phyloP scores from a whole-genome alignment of 805 yeast genomes.

The Pichia exigua region DNA sequence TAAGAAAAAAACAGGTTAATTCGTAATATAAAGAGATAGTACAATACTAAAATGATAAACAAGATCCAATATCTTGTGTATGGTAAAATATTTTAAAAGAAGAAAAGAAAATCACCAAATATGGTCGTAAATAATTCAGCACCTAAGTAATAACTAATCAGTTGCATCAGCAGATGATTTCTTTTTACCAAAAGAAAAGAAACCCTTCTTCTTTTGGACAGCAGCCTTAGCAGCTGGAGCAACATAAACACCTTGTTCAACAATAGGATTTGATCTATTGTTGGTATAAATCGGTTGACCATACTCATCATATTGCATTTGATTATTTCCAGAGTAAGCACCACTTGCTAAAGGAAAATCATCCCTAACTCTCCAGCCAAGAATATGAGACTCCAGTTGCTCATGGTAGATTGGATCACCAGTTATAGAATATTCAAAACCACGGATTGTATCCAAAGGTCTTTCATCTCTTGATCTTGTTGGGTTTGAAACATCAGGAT shows the following conservation, averaged over 20 bases:
- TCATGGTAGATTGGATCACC: conserved; percentile 78
- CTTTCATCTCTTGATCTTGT: conserved; percentile 90
- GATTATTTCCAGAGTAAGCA: conserved; percentile 26
- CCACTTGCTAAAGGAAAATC: conserved; percentile 52
- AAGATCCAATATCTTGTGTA: not conserved
- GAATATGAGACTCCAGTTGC: conserved; percentile 65
- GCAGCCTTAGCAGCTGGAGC: conserved; percentile 42
- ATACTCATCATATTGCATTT: conserved; percentile 30
- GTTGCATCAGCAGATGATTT: not conserved
- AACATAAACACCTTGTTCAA: conserved; percentile 33
- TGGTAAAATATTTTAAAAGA: not conserved
- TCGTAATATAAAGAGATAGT: not conserved
- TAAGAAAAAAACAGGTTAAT: not conserved
- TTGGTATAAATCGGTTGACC: conserved; percentile 32
- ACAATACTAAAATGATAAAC: not conserved
- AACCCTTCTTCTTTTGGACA: conserved; percentile 66
- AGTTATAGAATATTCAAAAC: conserved; percentile 89
- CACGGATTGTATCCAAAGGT: conserved; percentile 91
- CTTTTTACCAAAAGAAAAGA: conserved; percentile 58
- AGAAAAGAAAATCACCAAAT: not conserved
- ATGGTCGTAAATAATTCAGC: not conserved
- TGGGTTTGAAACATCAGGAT: conserved; percentile 88
- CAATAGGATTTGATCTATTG: conserved; percentile 6
- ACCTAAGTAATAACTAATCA: not conserved
- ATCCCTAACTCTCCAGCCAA: conserved; percentile 84